Evolutionary conservation across 352 stramenopile genomes (phyloP).

Genomic region (Pythium sp.): DNA sequence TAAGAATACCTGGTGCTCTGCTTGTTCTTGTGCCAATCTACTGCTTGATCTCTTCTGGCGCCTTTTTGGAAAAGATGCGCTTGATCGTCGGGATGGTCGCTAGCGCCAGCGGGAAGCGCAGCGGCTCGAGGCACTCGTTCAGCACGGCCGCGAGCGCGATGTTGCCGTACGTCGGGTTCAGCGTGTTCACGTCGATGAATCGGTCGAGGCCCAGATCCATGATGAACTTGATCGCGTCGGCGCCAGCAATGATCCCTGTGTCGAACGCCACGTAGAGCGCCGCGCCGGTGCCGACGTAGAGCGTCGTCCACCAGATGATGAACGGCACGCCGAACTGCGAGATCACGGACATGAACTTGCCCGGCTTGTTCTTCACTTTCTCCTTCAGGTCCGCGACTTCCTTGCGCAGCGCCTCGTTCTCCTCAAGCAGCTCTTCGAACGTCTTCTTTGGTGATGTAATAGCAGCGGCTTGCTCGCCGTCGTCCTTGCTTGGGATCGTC

Average conservation of each 20-base stretch:
- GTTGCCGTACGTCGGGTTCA: conserved; percentile 88
- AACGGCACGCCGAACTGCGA: conserved; percentile 87
- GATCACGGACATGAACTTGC: conserved; percentile 73
- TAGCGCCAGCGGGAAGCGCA: conserved; percentile 85
- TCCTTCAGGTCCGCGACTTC: conserved; percentile 59
- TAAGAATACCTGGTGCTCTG: neutral
- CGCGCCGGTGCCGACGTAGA: conserved; percentile 72
- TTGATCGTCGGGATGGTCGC: conserved; percentile 82
- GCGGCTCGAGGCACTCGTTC: conserved; percentile 83
- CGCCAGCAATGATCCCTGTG: conserved; percentile 58
- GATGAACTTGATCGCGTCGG: conserved; percentile 83
- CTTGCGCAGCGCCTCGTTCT: conserved; percentile 76
- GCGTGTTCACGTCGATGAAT: conserved; percentile 61
- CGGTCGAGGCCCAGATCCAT: conserved; percentile 77
- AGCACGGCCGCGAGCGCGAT: conserved; percentile 81
- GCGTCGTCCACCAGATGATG: conserved; percentile 75
- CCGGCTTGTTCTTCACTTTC: conserved; percentile 63
- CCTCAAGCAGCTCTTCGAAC: conserved; percentile 67
- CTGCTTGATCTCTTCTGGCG: conserved; percentile 22
- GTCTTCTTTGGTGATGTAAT: conserved; percentile 31
- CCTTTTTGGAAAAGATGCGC: conserved; percentile 50
- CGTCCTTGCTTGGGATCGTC: conserved; percentile 34
- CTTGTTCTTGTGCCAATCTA: conserved; percentile 5
- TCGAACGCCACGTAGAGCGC: conserved; percentile 79
- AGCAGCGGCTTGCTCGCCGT: conserved; percentile 20